Evolutionary conservation across 768 basidiomycete species (phyloP), one percentile per base, ranked within the genome.

Genomic region (Lanmaoa rubissima): DNA sequence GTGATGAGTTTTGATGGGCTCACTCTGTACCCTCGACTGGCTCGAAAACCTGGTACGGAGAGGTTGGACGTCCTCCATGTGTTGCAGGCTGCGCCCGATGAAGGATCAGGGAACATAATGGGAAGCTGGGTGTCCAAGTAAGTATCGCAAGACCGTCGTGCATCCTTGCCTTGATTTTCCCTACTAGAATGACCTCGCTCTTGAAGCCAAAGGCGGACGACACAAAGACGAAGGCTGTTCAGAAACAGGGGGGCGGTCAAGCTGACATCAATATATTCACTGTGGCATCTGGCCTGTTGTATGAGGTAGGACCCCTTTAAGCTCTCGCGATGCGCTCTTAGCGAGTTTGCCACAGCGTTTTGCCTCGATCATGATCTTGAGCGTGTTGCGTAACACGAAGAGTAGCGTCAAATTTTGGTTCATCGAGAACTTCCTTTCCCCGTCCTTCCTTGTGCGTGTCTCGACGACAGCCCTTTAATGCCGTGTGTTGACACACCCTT

Each of bases 341-440:
- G 35, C 9, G 13, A 21, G 45, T 39, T 41, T 40, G 9, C 21
- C 42, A 61, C 53, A 98, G 94, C 87, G 97, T 16, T 98, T 99
- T 74, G 94, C 87, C 0, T 93, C 92, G 10, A 98, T 99, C 75
- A 99, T 98, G 97, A 92, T 98, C 54, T 79, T 98, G 36, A 96
- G 94, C 63, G 97, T 99, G 34, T 78, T 98, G 61, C 87, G 87
- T 40, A 96, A 98, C 67, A 98, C 97, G 17, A 86, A 94, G 19
- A 90, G 88, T 65, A 89, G 85, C 28, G 95, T 99, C 72, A 99
- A 99, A 72, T 99, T 98, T 75, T 98, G 97, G 97, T 98, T 98
- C 74, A 98, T 99, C 61, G 92, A 97, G 70, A 98, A 99, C 75
- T 99, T 99, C 82, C 81, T 98, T 14, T 98, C 96, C 0, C 97